phyloP scores from a whole-genome alignment of 768 basidiomycete species.

The Multifurca ochricompacta region DNA sequence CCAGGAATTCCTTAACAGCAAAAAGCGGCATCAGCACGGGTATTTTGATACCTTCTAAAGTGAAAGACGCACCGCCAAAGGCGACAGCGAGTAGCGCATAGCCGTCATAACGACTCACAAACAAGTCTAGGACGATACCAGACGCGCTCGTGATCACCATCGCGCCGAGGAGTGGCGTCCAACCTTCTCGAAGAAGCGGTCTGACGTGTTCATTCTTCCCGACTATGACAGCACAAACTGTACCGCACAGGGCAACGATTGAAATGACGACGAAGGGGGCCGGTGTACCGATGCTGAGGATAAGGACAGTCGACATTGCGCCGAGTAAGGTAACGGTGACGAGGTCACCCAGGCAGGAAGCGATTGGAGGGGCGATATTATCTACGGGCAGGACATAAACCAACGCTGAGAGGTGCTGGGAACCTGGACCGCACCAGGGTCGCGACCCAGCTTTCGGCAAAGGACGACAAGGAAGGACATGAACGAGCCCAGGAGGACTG shows the following conservation, averaged over 20 bases:
- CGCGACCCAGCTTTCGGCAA: conserved; percentile 64
- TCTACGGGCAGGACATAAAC: conserved; percentile 38
- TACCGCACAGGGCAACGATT: conserved; percentile 39
- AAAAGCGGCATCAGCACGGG: not conserved
- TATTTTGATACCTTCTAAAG: not conserved
- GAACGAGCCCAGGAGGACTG: conserved; percentile 79
- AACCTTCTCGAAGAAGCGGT: conserved; percentile 73
- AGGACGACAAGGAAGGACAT: conserved; percentile 81
- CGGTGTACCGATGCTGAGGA: conserved; percentile 55
- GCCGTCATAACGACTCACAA: conserved; percentile 80
- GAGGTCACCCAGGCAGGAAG: conserved; percentile 87
- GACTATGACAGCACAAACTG: conserved; percentile 46
- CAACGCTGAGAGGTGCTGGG: not conserved
- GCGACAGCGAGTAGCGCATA: conserved; percentile 84
- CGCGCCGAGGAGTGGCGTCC: conserved; percentile 85
- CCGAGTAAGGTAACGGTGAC: conserved; percentile 82
- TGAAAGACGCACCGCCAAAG: conserved; percentile 57
- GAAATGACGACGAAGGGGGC: conserved; percentile 49
- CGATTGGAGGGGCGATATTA: conserved; percentile 93
- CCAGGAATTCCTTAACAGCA: conserved; percentile 71
- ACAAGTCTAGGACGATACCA: conserved; percentile 85
- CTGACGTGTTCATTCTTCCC: conserved; percentile 60
- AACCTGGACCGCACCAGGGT: conserved; percentile 58
- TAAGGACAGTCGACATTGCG: conserved; percentile 61
- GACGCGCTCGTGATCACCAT: conserved; percentile 84